phyloP scores from a whole-genome alignment of 1,139 yeast species.

The Candida sanyaensis region DNA sequence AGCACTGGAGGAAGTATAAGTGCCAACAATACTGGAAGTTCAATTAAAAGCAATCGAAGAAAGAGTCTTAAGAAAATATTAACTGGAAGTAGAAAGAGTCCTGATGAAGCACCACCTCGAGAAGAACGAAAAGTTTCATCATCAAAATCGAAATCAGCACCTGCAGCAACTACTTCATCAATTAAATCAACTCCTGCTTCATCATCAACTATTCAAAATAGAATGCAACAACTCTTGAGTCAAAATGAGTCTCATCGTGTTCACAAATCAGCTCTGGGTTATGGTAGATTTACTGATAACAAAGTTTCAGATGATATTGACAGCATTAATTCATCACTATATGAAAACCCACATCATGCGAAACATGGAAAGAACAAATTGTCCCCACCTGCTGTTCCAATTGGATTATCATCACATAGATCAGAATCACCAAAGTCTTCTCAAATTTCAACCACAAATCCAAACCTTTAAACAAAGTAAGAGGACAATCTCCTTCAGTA shows the following conservation, averaged over 20 bases:
- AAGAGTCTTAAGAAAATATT: conserved; percentile 43
- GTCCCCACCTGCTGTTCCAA: conserved; percentile 37
- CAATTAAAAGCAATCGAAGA: conserved; percentile 22
- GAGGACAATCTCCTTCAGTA: neutral
- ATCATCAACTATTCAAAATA: conserved; percentile 51
- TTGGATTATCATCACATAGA: conserved; percentile 22
- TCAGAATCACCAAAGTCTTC: neutral
- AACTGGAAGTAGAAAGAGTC: conserved; percentile 35
- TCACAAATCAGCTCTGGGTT: conserved; percentile 68
- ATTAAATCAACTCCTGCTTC: conserved; percentile 3
- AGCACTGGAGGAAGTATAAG: conserved; percentile 39
- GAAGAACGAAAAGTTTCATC: conserved; percentile 4
- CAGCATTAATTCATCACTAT: conserved; percentile 31
- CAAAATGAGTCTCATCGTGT: conserved; percentile 48
- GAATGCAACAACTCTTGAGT: conserved; percentile 63
- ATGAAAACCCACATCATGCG: conserved; percentile 6
- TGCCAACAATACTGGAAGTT: conserved; percentile 25
- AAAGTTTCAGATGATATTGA: conserved; percentile 38
- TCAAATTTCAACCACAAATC: neutral
- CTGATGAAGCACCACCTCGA: conserved; percentile 9
- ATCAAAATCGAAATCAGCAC: conserved; percentile 12
- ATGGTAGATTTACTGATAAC: conserved; percentile 65
- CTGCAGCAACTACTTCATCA: neutral
- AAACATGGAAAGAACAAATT: conserved; percentile 10
- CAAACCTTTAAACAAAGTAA: conserved; percentile 3